Base-by-base conservation (phyloP, 345 rosid species). In the Bruguiera sexangula region DNA sequence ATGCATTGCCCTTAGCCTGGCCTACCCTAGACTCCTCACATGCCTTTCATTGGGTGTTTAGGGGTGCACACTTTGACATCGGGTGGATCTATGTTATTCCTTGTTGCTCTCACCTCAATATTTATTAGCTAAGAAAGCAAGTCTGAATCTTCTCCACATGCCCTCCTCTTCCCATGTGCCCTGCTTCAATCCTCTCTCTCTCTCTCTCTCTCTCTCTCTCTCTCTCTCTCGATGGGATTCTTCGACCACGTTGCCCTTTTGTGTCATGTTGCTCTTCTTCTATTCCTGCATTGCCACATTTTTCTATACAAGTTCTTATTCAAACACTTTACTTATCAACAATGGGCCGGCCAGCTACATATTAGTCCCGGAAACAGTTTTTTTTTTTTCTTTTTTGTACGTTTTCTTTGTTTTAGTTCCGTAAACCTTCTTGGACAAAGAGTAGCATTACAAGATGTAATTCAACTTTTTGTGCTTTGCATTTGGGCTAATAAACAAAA, bases 101-200 rank as follows among this genome's bases (percentile, higher is more conserved):
- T 37, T 69, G 77, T 75, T 83, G 76, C 78, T 82, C 78, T 82
- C 73, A 22, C 71, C 71, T 68, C 57, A 27, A 52, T 62, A 26
- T 82, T 51, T 67, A 74, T 74, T 80, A 63, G 75, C 66, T 32
- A 76, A 63, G 55, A 64, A 77, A 69, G 81, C 78, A 69, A 22
- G 34, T 84, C 83, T 82, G 89, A 83, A 86, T 80, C 92, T 83
- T 87, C 92, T 83, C 82, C 93, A 89, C 87, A 86, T 83, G 96
- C 83, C 72, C 76, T 68, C 63, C 86, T 86, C 88, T 73, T 86
- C 85, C 90, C 96, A 89, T 89, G 91, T 87, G 96, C 87, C 68
- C 75, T 77, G 84, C 82, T 78, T 79, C 80, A 11, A 62, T 29
- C 60, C 19, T 51, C 3, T 46, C 51, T 31, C 39, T 51, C 52